Evolutionary conservation across 1,139 yeast species (phyloP), one percentile per base, ranked within the genome.

Genomic region (Candida sp.): DNA sequence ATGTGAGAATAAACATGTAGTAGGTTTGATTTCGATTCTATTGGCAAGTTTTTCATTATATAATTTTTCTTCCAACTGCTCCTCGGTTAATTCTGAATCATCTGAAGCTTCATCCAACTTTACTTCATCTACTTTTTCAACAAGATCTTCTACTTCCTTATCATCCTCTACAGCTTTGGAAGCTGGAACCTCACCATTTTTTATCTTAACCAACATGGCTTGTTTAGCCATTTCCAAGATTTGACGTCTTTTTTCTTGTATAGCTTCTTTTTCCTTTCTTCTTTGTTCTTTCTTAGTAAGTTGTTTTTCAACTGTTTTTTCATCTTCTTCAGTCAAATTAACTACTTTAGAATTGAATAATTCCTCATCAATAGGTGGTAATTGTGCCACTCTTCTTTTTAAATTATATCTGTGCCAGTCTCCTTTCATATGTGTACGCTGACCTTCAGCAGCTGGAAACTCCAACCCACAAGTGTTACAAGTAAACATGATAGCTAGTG

Each of bases 381-480:
- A 64, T 50, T 73, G 75, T 2, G 84, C 82, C 21, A 79, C 84
- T 57, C 83, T 68, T 65, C 85, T 70, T 49, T 80, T 80, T 53
- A 80, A 67, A 53, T 80, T 80, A 57, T 80, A 80, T 51, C 84
- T 67, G 63, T 86, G 95, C 95, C 95, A 86, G 48, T 85, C 95
- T 3, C 87, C 72, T 57, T 76, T 68, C 82, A 82, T 75, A 56
- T 74, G 79, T 35, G 56, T 55, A 36, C 78, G 59, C 54, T 74
- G 79, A 51, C 66, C 68, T 43, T 60, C 68, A 3, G 77, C 67
- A 32, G 64, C 58, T 35, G 67, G 63, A 49, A 73, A 73, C 46
- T 63, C 67, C 48, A 73, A 65, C 44, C 60, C 64, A 56, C 79
- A 73, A 5, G 77, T 70, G 47, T 72, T 73, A 56, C 79, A 73